phyloP scores from a whole-genome alignment of 495 filamentous ascomycete species.

The Xylaria castorea region DNA sequence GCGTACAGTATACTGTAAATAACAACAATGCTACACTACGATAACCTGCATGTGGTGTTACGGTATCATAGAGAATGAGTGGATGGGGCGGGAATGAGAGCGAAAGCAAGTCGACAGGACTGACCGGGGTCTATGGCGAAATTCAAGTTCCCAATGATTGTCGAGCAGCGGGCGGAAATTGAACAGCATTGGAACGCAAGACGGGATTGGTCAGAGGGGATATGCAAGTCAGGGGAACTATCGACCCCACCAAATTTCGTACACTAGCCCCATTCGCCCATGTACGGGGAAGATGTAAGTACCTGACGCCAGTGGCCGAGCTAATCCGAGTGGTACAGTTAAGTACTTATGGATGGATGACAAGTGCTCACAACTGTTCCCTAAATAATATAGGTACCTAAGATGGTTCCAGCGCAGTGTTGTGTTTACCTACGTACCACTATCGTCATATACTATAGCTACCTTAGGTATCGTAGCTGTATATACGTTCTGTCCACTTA shows the following conservation, averaged over 20 bases:
- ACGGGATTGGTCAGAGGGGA: conserved; percentile 13
- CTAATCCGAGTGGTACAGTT: background rate
- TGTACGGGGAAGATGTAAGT: conserved; percentile 4
- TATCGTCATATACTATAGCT: no score
- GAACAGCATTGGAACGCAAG: background rate
- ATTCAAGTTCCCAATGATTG: background rate
- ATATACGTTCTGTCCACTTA: no score
- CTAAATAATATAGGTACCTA: no score
- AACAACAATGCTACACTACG: background rate
- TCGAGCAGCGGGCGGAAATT: conserved; percentile 23
- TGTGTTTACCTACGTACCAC: no score
- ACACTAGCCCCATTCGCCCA: conserved; percentile 22
- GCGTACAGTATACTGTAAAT: background rate
- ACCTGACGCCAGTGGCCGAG: conserved; percentile 3
- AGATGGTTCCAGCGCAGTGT: background rate
- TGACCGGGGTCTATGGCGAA: conserved; percentile 1
- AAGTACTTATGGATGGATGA: no score
- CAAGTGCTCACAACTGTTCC: no score
- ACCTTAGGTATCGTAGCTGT: no score
- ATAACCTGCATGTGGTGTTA: background rate
- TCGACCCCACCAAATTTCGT: conserved; percentile 20
- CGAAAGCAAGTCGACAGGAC: background rate
- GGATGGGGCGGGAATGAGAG: background rate
- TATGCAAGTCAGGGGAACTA: conserved; percentile 26
- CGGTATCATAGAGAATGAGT: background rate